phyloP scores from a whole-genome alignment of 2,329 filamentous ascomycete species.

The Colletotrichum noveboracense region DNA sequence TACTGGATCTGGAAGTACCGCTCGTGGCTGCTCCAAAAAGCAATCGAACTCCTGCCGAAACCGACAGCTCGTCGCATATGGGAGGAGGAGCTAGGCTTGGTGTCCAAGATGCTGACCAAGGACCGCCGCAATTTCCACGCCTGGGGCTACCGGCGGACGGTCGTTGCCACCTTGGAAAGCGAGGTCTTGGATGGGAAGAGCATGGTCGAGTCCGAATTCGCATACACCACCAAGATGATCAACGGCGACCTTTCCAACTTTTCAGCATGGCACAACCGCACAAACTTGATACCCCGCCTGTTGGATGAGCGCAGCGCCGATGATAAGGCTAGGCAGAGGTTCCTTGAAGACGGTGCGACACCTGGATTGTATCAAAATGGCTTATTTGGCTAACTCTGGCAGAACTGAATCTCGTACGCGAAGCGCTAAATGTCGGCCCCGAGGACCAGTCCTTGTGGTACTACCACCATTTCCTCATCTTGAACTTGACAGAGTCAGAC shows the following conservation, averaged over 20 bases:
- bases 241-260: constrained; percentile 88
- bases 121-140: constrained; percentile 96
- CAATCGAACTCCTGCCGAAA: constrained; percentile 66
- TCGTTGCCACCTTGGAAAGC: constrained; percentile 78
- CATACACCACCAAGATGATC: constrained; percentile 91
- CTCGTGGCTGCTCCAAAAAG: constrained; percentile 80
- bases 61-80: constrained; percentile 70
- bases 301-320: constrained; percentile 73
- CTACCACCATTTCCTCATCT: constrained; percentile 89
- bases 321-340: constrained; percentile 64
- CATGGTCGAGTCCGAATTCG: constrained; percentile 82
- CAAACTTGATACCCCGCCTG: constrained; percentile 79
- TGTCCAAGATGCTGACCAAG: constrained; percentile 84
- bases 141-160: constrained; percentile 86
- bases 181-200: constrained; percentile 55
- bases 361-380: too few relatives aligned
- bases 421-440: constrained; percentile 85
- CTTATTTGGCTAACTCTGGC: neutral
- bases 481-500: constrained; percentile 62
- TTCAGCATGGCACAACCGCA: constrained; percentile 93
- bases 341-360: constrained; percentile 72
- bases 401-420: constrained; percentile 79
- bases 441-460: constrained; percentile 98
- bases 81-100: constrained; percentile 82
- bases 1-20: constrained; percentile 99